A percentile compares a stretch with the other conserved stretches of the same genome.
These are phyloP conservation scores for Trichoderma erinaceum DNA, from an alignment of 495 filamentous ascomycete genomes.

Conservation along the genomic window DNA sequence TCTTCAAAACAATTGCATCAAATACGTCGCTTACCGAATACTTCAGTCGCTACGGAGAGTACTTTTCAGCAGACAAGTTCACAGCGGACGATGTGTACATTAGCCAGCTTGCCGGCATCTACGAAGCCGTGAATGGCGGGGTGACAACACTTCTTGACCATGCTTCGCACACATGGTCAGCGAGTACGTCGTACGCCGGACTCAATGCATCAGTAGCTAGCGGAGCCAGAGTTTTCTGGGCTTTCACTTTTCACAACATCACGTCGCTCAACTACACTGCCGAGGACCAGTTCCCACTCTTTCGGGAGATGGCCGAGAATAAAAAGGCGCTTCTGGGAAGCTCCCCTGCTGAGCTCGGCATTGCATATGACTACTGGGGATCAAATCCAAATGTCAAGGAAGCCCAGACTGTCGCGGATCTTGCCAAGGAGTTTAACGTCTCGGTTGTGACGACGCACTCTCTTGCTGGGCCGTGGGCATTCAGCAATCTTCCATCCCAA, in stretches of 20 bases:
- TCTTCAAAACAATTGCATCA: slow-evolving; percentile 32
- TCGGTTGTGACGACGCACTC: slow-evolving; percentile 33
- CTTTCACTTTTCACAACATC: slow-evolving; percentile 25
- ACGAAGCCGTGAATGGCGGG: slow-evolving; percentile 35
- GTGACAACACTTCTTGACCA: slow-evolving; percentile 33
- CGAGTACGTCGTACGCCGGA: slow-evolving; percentile 28
- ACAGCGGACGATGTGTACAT: slow-evolving; percentile 34
- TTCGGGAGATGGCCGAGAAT: slow-evolving; percentile 24
- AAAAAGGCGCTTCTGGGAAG: slow-evolving; percentile 12
- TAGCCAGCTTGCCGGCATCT: slow-evolving; percentile 36
- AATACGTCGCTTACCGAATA: slow-evolving; percentile 32
- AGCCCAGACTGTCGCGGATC: slow-evolving; percentile 23
- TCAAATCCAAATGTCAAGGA: slow-evolving; percentile 22
- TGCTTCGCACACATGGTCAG: slow-evolving; percentile 28
- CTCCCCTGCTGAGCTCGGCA: slow-evolving; percentile 26
- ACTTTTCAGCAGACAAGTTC: slow-evolving; percentile 18
- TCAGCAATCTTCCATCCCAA: slow-evolving; percentile 28
- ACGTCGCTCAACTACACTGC: slow-evolving; percentile 19
- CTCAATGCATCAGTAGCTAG: slow-evolving; percentile 34
- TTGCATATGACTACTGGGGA: slow-evolving; percentile 36
- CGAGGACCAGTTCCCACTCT: slow-evolving; percentile 28
- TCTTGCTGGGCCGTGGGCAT: slow-evolving; percentile 30
- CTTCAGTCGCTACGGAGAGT: slow-evolving; percentile 24
- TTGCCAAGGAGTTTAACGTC: slow-evolving; percentile 26
- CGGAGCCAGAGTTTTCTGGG: slow-evolving; percentile 40